Evolutionary conservation across 1,284 basidiomycete genomes (phyloP).

Genomic region (Ustilago loliicola): DNA sequence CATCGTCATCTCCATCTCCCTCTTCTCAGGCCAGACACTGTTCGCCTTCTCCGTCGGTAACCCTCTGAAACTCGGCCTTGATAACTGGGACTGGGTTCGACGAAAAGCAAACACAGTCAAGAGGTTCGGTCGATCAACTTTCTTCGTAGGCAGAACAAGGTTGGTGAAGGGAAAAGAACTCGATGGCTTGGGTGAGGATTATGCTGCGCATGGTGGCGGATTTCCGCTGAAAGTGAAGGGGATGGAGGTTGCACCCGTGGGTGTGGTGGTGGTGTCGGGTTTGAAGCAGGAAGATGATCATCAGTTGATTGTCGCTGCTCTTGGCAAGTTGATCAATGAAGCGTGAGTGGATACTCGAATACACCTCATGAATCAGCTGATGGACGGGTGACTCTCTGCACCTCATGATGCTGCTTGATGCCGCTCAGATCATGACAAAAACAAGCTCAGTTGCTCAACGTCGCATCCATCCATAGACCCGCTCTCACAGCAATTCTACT

Average conservation of each 20-base stretch:
- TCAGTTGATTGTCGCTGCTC: constrained; percentile 32
- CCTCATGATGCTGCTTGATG: neutral
- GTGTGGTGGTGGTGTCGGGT: constrained; percentile 50
- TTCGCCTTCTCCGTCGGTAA: constrained; percentile 49
- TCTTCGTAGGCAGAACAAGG: constrained; percentile 44
- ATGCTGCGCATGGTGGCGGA: constrained; percentile 56
- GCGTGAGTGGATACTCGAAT: neutral
- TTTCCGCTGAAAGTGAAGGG: constrained; percentile 48
- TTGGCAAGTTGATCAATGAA: constrained; percentile 13
- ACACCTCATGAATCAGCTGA: neutral
- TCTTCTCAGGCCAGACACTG: constrained; percentile 51
- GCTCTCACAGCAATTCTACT: neutral
- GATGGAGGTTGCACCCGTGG: constrained; percentile 25
- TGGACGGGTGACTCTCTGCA: neutral
- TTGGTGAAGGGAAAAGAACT: constrained; percentile 41
- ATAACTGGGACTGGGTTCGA: constrained; percentile 57
- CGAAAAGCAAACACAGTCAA: constrained; percentile 54
- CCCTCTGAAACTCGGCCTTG: constrained; percentile 30
- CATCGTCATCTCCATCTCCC: constrained; percentile 51
- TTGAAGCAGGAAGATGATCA: constrained; percentile 56
- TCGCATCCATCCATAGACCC: too few species aligned
- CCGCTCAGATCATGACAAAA: neutral
- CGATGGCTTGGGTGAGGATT: constrained; percentile 50
- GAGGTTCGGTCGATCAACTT: constrained; percentile 39
- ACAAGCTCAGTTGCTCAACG: neutral